Evolutionary conservation across 805 yeast species (phyloP).

Genomic region (Grigorovia transvaalensis): DNA sequence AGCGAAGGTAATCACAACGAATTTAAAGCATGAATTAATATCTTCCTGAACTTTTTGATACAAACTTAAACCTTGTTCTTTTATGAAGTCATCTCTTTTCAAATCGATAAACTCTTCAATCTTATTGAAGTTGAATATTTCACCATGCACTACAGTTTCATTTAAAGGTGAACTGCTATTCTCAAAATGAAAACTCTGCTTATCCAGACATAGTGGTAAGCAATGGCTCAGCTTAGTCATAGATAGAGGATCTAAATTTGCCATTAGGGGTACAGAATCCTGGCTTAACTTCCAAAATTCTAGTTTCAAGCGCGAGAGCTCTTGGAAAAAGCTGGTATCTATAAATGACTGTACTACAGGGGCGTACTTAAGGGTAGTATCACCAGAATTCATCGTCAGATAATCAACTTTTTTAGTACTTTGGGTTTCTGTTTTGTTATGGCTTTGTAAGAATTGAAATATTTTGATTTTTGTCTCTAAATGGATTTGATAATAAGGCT

Average conservation of each 20-base stretch:
- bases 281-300: conserved; percentile 53
- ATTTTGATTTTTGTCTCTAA: too few species aligned
- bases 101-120: conserved; percentile 69
- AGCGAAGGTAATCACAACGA: conserved; percentile 58
- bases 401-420: neutral
- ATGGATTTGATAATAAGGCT: too few species aligned
- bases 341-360: conserved; percentile 58
- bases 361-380: conserved; percentile 18
- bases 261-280: conserved; percentile 18
- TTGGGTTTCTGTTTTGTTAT: neutral
- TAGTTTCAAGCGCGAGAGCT: conserved; percentile 61
- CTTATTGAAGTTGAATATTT: conserved; percentile 59
- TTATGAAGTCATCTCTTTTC: conserved; percentile 54
- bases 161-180: conserved; percentile 2
- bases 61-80: conserved; percentile 29
- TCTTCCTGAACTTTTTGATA: conserved; percentile 24
- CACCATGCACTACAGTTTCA: conserved; percentile 27
- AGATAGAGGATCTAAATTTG: conserved; percentile 17
- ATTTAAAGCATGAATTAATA: conserved; percentile 22
- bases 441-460: too few species aligned
- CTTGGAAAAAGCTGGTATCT: conserved; percentile 80
- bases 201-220: conserved; percentile 18
- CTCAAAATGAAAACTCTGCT: conserved; percentile 26
- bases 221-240: conserved; percentile 9
- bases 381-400: neutral